Evolutionary conservation across 2,329 filamentous ascomycete species (phyloP), one percentile per base, ranked within the genome.

Genomic region (Pseudogymnoascus pannorum): DNA sequence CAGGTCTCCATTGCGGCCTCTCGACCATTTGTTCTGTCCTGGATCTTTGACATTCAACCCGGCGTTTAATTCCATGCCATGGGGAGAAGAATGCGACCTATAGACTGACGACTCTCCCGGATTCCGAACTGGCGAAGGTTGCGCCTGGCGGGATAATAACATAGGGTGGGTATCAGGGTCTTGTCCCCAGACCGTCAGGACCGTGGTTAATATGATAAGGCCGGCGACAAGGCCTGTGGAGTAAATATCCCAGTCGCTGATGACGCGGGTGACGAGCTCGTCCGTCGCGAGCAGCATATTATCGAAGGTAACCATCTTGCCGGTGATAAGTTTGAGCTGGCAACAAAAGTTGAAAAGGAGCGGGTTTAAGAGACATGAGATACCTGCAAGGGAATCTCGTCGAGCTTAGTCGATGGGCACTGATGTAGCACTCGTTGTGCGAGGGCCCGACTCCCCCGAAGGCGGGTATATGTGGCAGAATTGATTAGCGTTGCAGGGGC

Each of bases 151-250:
- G 61, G 90, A 89, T 26, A 99, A 86, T 57, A 97, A 83, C 74
- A 96, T 87, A 33, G 94, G 93, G 74, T 97, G 94, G 4, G 89
- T 88, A 77, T 99, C 94, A 5, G 94, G 89, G 60, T 97, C 93
- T 63, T 85, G 83, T 58, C 84, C 82, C 64, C 85, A 85, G 69
- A 89, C 78, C 66, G 95, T 76, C 48, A 87, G 83, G 74, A 90
- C 92, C 62, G 86, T 81, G 61, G 93, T 75, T 69, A 92, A 82
- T 60, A 81, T 78, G 64, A 87, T 77, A 44, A 97, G 78, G 63
- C 83, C 71, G 22, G 87, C 82, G 51, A 85, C 81, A 65, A 99
- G 80, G 42, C 85, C 70, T 2, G 89, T 94, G 29, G 90, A 91
- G 77, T 88, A 89, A 66, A 82, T 75, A 73, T 94, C 91, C 92